Evolutionary conservation across 2,329 filamentous ascomycete species (phyloP).

Genomic region (Monilinia fructigena): DNA sequence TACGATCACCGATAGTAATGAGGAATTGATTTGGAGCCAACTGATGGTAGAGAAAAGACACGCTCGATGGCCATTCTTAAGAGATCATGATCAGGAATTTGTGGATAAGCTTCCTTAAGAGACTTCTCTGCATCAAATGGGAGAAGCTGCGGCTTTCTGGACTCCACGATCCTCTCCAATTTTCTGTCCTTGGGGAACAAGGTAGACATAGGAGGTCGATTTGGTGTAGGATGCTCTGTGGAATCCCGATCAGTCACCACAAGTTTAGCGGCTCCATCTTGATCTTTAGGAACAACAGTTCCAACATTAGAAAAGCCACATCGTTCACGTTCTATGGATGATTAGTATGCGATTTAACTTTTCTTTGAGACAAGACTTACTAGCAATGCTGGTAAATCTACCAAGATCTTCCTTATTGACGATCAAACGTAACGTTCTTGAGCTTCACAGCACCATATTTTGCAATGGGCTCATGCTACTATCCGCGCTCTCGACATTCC

Average conservation of each 20-base stretch:
- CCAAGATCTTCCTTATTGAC: conserved; percentile 80
- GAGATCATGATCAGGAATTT: conserved; percentile 42
- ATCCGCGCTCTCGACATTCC: conserved; percentile 88
- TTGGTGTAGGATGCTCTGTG: conserved; percentile 70
- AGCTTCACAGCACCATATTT: conserved; percentile 95
- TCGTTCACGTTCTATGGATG: conserved; percentile 66
- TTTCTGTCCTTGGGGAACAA: conserved; percentile 87
- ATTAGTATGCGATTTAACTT: conserved; percentile 15
- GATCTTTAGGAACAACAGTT: conserved; percentile 62
- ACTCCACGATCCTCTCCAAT: conserved; percentile 71
- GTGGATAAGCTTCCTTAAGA: conserved; percentile 56
- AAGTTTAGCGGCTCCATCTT: conserved; percentile 66
- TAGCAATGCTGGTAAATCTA: conserved; percentile 66
- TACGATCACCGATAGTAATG: conserved; percentile 93
- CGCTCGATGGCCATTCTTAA: conserved; percentile 69
- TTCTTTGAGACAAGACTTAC: conserved; percentile 40
- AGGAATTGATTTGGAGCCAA: conserved; percentile 95
- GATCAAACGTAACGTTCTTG: conserved; percentile 95
- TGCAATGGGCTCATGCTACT: conserved; percentile 90
- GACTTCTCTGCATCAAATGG: conserved; percentile 67
- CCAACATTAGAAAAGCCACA: conserved; percentile 94
- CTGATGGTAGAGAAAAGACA: conserved; percentile 80
- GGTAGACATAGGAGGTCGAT: conserved; percentile 84
- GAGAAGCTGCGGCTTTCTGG: conserved; percentile 64
- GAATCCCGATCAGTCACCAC: conserved; percentile 81